Percentiles rank a stretch among this genome's conserved stretches.
Conservation (phyloP, 1,139 yeast genomes). For the Suhomyces bribrorum region DNA sequence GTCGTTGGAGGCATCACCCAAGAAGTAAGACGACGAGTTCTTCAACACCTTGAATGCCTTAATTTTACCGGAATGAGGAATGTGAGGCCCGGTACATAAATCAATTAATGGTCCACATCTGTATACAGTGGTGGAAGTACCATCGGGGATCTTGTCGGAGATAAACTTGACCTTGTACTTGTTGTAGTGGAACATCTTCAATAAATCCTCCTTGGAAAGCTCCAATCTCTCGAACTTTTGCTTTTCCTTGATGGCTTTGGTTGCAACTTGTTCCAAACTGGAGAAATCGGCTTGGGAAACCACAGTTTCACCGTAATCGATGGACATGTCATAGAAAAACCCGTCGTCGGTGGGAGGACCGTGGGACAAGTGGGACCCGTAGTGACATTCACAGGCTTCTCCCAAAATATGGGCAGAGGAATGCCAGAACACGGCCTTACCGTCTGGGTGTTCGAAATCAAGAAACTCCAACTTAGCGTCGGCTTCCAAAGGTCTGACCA, state of each 20-base stretch:
- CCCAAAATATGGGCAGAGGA: constrained; percentile 98
- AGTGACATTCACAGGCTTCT: constrained; percentile 95
- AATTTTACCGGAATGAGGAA: constrained; percentile 95
- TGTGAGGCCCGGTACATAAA: constrained; percentile 97
- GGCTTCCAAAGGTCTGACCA: constrained; percentile 88
- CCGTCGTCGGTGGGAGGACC: constrained; percentile 99
- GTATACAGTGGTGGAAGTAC: constrained; percentile 93
- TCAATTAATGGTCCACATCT: constrained; percentile 98
- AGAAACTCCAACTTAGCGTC: constrained; percentile 69
- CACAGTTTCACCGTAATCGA: constrained; percentile 70
- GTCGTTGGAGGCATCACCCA: constrained; percentile 91
- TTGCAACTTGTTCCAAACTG: constrained; percentile 82
- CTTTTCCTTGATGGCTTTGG: constrained; percentile 91
- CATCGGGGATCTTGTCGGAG: constrained; percentile 89
- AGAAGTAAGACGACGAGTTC: constrained; percentile 94
- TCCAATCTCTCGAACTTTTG: constrained; percentile 94
- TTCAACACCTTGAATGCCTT: constrained; percentile 93
- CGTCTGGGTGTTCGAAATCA: constrained; percentile 75
- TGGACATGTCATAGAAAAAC: constrained; percentile 94
- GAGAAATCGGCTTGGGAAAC: constrained; percentile 84
- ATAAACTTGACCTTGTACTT: constrained; percentile 92
- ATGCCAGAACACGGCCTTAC: constrained; percentile 97
- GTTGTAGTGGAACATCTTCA: constrained; percentile 93
- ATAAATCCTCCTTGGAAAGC: constrained; percentile 85
- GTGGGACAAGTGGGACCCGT: constrained; percentile 81